Conservation (phyloP, 805 yeast species). For the Saccharomyces paradoxus region DNA sequence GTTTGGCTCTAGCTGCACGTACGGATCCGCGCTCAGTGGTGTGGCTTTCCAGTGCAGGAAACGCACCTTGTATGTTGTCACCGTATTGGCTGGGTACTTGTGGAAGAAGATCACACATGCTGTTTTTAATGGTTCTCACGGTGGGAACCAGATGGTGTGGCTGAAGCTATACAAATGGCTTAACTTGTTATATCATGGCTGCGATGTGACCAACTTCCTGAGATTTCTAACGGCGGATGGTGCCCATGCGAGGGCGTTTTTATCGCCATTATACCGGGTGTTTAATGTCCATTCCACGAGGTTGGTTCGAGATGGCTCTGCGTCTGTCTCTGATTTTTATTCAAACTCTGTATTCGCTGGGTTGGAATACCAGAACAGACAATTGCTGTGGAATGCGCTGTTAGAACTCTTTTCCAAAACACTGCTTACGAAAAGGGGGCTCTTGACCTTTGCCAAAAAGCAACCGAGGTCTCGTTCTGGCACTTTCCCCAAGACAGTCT, state of each 20-base stretch:
- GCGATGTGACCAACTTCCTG: background rate
- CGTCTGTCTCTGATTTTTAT: conserved; percentile 6
- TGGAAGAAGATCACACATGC: conserved; percentile 9
- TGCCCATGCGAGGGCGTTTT: conserved; percentile 1
- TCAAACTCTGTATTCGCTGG: conserved; percentile 15
- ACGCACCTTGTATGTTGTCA: conserved; percentile 10
- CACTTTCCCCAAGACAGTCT: background rate
- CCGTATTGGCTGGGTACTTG: conserved; percentile 12
- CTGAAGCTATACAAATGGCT: background rate
- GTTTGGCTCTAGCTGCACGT: conserved; percentile 4
- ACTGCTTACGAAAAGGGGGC: conserved; percentile 9
- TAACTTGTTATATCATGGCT: background rate
- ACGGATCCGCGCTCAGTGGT: conserved; percentile 12
- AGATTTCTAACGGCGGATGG: background rate
- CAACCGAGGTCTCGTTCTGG: background rate
- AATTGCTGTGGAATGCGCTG: conserved; percentile 26
- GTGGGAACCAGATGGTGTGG: background rate
- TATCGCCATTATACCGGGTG: conserved; percentile 16
- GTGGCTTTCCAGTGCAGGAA: conserved; percentile 9
- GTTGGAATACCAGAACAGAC: conserved; percentile 24
- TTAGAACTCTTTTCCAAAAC: conserved; percentile 21
- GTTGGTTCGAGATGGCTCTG: background rate
- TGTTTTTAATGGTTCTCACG: conserved; percentile 1
- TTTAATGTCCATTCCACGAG: conserved; percentile 8
- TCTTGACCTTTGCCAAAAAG: background rate